A percentile compares a stretch with the other conserved stretches of the same genome.
phyloP scores from a whole-genome alignment of 371 early-diverging fungal genomes.

The Saksenaea oblongispora region DNA sequence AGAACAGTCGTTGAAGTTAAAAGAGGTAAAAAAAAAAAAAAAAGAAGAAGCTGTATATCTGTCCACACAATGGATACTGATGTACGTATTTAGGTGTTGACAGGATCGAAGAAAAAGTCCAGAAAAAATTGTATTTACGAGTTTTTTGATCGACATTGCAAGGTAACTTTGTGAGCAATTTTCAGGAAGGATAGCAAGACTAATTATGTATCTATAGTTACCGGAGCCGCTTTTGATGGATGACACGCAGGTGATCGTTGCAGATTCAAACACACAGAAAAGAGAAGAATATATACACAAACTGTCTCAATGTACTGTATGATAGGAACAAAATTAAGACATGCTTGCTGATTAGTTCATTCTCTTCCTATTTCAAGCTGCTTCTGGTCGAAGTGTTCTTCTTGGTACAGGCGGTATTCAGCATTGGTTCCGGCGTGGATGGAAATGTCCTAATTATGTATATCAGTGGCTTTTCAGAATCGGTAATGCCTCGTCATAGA shows the following conservation, averaged over 20 bases:
- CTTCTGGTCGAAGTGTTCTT: conserved; percentile 28
- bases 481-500: conserved; percentile 15
- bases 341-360: neutral
- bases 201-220: neutral
- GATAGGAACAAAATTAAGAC: neutral
- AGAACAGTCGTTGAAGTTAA: neutral
- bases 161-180: neutral
- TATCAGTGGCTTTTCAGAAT: conserved; percentile 48
- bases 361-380: conserved; percentile 8
- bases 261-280: neutral
- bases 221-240: conserved; percentile 18
- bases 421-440: conserved; percentile 35
- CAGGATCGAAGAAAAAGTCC: neutral
- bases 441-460: conserved; percentile 36
- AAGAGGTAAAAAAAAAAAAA: neutral
- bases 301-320: conserved; percentile 9
- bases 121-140: neutral
- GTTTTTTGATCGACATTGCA: conserved; percentile 16
- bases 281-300: conserved; percentile 13
- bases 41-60: too few relatives aligned
- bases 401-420: conserved; percentile 25
- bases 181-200: neutral
- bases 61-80: neutral
- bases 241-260: neutral
- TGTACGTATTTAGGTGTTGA: neutral